phyloP scores from a whole-genome alignment of 371 early-diverging fungal genomes.

The Apophysomyces sp. region DNA sequence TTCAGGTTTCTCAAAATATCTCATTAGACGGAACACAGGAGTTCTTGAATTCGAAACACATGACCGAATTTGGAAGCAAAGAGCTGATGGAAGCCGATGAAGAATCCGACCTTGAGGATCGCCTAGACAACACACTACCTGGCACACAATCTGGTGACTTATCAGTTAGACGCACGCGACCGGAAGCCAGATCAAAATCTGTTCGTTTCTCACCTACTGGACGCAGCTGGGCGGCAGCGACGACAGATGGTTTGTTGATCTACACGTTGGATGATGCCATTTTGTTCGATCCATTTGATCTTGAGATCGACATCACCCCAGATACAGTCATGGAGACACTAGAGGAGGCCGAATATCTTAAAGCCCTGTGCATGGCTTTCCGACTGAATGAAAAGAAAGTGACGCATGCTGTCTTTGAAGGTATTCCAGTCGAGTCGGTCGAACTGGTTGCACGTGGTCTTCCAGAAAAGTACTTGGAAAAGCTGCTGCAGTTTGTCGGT shows the following conservation, averaged over 20 bases:
- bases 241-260: slow-evolving; percentile 94
- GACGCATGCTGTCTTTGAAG: slow-evolving; percentile 76
- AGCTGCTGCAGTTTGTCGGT: slow-evolving; percentile 81
- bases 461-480: slow-evolving; percentile 83
- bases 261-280: slow-evolving; percentile 92
- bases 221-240: slow-evolving; percentile 92
- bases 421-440: slow-evolving; percentile 78
- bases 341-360: slow-evolving; percentile 73
- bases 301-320: slow-evolving; percentile 95
- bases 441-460: slow-evolving; percentile 72
- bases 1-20: slow-evolving; percentile 87
- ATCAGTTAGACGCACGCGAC: slow-evolving; percentile 71
- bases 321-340: slow-evolving; percentile 75
- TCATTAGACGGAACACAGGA: slow-evolving; percentile 92
- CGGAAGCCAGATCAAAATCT: slow-evolving; percentile 79
- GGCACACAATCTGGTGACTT: slow-evolving; percentile 88
- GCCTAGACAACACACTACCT: slow-evolving; percentile 79
- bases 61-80: slow-evolving; percentile 92
- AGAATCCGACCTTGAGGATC: slow-evolving; percentile 81
- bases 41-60: slow-evolving; percentile 82
- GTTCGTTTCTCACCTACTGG: slow-evolving; percentile 94
- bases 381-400: slow-evolving; percentile 82
- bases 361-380: slow-evolving; percentile 90
- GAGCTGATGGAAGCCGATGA: slow-evolving; percentile 80
- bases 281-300: slow-evolving; percentile 96